Evolutionary conservation across 2,329 filamentous ascomycete species (phyloP).

Genomic region (Lasiodiplodia sp.): DNA sequence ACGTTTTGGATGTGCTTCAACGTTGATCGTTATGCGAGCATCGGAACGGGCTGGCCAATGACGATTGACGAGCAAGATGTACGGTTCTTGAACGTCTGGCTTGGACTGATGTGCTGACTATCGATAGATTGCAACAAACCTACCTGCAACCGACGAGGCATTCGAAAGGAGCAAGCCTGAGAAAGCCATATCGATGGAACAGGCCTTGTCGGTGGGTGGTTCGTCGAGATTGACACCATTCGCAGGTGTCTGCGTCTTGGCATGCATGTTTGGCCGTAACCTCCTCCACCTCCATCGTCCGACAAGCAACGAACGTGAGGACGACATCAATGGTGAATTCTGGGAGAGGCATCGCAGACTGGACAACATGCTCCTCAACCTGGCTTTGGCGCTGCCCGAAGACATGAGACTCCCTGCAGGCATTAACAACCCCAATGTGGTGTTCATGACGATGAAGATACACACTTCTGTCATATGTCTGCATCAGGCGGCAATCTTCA

Average conservation of each 20-base stretch:
- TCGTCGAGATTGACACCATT: constrained; percentile 77
- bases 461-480: constrained; percentile 96
- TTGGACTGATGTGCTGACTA: not conserved
- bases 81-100: constrained; percentile 38
- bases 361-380: constrained; percentile 90
- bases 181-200: constrained; percentile 71
- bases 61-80: constrained; percentile 87
- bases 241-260: constrained; percentile 81
- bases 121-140: constrained; percentile 75
- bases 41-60: constrained; percentile 98
- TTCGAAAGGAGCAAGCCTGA: constrained; percentile 82
- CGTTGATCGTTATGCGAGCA: constrained; percentile 89
- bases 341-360: constrained; percentile 92
- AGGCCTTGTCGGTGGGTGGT: constrained; percentile 75
- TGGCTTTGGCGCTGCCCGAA: constrained; percentile 80
- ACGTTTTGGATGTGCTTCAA: constrained; percentile 97
- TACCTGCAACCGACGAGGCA: constrained; percentile 84
- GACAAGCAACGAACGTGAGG: constrained; percentile 78
- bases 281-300: constrained; percentile 90
- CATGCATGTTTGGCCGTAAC: constrained; percentile 90
- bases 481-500: constrained; percentile 98
- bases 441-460: constrained; percentile 96
- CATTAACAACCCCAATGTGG: constrained; percentile 79
- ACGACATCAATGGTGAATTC: constrained; percentile 90
- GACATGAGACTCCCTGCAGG: constrained; percentile 81